phyloP scores from a whole-genome alignment of 2,329 filamentous ascomycete species.

The Aspergillus sp. region DNA sequence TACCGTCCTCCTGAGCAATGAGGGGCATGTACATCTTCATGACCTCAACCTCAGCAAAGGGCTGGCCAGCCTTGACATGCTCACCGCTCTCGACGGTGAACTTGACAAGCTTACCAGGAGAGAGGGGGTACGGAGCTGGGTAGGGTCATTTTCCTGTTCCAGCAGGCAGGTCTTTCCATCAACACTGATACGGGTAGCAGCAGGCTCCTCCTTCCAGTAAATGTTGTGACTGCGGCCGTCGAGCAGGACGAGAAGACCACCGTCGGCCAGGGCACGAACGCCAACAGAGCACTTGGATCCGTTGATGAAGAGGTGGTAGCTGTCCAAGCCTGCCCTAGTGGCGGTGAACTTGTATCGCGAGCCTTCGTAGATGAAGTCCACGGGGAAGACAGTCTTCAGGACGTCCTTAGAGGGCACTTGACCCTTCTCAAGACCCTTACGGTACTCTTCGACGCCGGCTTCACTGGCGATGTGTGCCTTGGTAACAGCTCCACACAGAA shows the following conservation, averaged over 20 bases:
- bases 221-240: constrained; percentile 93
- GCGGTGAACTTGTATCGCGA: constrained; percentile 97
- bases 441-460: constrained; percentile 80
- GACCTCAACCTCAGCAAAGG: constrained; percentile 96
- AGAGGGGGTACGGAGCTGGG: constrained; percentile 88
- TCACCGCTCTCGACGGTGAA: constrained; percentile 94
- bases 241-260: constrained; percentile 85
- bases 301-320: constrained; percentile 98
- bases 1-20: constrained; percentile 87
- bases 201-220: constrained; percentile 99
- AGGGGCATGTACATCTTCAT: constrained; percentile 99
- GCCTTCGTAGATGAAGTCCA: constrained; percentile 99
- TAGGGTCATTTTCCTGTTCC: constrained; percentile 98
- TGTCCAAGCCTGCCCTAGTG: constrained; percentile 84
- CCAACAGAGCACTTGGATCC: constrained; percentile 94
- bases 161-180: constrained; percentile 97
- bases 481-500: constrained; percentile 89
- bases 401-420: constrained; percentile 96
- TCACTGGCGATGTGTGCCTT: constrained; percentile 96
- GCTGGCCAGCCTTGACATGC: constrained; percentile 85
- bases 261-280: constrained; percentile 86
- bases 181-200: constrained; percentile 89
- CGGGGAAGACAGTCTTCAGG: constrained; percentile 92
- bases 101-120: constrained; percentile 96
- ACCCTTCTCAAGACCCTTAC: constrained; percentile 85